These are phyloP conservation scores for Nicotiana tabacum DNA, from an alignment of 257 asterid genomes.

Conservation along the genomic window DNA sequence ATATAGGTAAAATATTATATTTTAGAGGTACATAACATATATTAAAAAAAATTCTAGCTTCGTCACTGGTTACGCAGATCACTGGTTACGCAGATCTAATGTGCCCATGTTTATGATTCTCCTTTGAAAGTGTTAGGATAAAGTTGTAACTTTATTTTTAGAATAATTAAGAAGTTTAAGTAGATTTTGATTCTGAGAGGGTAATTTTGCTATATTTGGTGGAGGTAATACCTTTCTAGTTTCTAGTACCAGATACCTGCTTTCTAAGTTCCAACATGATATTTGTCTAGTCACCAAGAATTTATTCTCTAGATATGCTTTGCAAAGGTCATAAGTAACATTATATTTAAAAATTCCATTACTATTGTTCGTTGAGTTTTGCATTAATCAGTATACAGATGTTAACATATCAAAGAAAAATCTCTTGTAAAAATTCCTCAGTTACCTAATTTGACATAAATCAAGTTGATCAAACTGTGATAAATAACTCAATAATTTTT, in stretches of 20 bases:
- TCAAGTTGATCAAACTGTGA: not conserved
- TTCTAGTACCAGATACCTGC: not conserved
- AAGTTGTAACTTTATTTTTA: not conserved
- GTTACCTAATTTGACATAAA: not conserved
- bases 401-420: not conserved
- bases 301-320: constrained; percentile 5
- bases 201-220: not conserved
- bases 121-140: not conserved
- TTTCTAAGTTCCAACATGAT: not conserved
- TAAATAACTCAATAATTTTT: not conserved
- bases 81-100: not conserved
- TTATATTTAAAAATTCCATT: not conserved
- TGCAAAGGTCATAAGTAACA: not conserved
- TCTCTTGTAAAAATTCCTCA: not conserved
- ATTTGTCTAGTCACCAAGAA: not conserved
- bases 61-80: not conserved
- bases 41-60: too few relatives aligned
- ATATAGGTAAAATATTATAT: too few relatives aligned
- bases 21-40: too few relatives aligned
- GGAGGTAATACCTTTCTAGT: not conserved
- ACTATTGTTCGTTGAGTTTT: not conserved
- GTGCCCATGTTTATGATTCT: not conserved
- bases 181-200: not conserved
- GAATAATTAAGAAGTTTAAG: not conserved
- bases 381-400: not conserved